Evolutionary conservation across 768 basidiomycete species (phyloP).

Genomic region (Cantharellus anzutake): DNA sequence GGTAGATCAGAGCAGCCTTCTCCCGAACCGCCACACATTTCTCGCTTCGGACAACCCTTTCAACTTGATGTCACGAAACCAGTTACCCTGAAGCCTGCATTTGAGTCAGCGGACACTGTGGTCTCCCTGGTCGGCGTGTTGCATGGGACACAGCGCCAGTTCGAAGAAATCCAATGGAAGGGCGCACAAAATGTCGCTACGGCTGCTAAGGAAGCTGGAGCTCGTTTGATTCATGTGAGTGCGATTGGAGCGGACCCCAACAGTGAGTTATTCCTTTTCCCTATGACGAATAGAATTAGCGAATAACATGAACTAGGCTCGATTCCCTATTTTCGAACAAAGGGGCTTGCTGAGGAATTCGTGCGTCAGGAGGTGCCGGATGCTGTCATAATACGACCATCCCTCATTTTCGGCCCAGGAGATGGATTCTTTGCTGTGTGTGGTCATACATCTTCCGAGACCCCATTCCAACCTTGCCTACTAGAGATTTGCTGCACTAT

Average conservation of each 20-base stretch:
- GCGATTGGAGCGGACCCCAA: conserved; percentile 51
- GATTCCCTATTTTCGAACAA: conserved; percentile 42
- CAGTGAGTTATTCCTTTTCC: conserved; percentile 16
- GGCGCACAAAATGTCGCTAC: conserved; percentile 49
- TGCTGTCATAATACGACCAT: conserved; percentile 45
- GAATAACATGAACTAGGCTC: not conserved
- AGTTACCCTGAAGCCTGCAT: conserved; percentile 16
- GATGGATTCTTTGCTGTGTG: conserved; percentile 58
- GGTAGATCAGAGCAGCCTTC: not conserved
- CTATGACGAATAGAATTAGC: too few species aligned
- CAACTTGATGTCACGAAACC: not conserved
- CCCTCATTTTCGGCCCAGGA: conserved; percentile 56
- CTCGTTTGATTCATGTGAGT: conserved; percentile 45
- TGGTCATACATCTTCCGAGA: not conserved
- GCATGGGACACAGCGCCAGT: conserved; percentile 33
- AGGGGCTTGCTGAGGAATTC: conserved; percentile 35
- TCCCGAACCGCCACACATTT: not conserved
- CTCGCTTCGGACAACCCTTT: not conserved
- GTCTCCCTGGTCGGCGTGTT: conserved; percentile 56
- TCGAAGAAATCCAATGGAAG: conserved; percentile 40
- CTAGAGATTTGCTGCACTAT: conserved; percentile 44
- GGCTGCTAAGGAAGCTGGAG: conserved; percentile 31
- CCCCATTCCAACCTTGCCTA: not conserved
- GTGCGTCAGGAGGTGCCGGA: conserved; percentile 28
- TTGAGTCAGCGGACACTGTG: conserved; percentile 36